These are phyloP conservation scores for Chlorella sorokiniana DNA, from an alignment of 139 green algal genomes.

Conservation along the genomic window DNA sequence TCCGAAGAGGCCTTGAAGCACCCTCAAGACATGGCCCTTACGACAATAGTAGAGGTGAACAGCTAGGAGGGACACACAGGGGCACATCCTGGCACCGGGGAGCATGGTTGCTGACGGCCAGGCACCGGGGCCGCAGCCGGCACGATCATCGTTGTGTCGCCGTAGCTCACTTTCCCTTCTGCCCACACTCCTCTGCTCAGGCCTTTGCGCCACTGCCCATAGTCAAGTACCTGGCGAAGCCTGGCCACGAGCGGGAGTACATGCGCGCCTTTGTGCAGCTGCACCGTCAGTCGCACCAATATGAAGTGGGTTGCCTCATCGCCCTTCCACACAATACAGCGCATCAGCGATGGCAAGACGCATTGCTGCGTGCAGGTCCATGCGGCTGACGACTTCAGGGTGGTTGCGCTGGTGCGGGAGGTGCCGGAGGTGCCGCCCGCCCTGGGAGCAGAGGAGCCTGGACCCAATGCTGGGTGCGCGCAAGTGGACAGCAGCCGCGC, in stretches of 20 bases:
- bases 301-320: neutral
- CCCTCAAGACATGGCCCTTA: neutral
- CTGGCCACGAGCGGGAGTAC: neutral
- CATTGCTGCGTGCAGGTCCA: neutral
- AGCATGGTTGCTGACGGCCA: neutral
- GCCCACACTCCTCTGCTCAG: neutral
- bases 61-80: neutral
- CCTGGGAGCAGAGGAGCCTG: neutral
- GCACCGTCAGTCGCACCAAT: neutral
- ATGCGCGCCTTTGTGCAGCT: neutral
- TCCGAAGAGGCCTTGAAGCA: neutral
- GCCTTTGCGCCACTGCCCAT: neutral
- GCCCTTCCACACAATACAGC: neutral
- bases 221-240: neutral
- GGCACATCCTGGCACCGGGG: neutral
- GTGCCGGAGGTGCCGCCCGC: neutral
- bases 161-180: neutral
- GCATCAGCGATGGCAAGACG: neutral
- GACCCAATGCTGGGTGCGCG: neutral
- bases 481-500: constrained; percentile 2
- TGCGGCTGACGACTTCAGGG: neutral
- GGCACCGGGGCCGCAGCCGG: too few species aligned
- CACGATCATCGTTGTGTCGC: too few species aligned
- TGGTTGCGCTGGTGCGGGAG: constrained; percentile 19
- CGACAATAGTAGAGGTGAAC: constrained; percentile 9